These are phyloP conservation scores for Chloranthus sessilifolius DNA, from an alignment of 164 flowering plant species.

Conservation along the genomic window DNA sequence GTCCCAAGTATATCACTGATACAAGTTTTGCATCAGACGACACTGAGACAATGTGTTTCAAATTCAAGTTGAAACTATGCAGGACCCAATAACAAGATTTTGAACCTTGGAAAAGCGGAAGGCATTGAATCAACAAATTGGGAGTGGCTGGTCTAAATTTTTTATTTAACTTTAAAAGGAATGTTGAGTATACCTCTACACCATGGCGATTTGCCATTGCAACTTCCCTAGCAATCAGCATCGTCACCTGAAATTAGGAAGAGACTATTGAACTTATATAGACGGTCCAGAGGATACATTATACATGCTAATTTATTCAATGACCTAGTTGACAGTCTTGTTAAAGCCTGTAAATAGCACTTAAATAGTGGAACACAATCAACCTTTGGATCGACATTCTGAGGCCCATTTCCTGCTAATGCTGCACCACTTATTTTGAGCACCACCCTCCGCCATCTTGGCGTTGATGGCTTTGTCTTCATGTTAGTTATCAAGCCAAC, in stretches of 20 bases:
- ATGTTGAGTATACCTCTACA: constrained; percentile 81
- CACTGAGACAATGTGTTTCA: too few relatives aligned
- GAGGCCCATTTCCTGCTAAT: constrained; percentile 63
- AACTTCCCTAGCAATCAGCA: constrained; percentile 85
- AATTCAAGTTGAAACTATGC: too few relatives aligned
- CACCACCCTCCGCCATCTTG: constrained; percentile 88
- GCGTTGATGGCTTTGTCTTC: constrained; percentile 53
- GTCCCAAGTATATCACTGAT: too few relatives aligned
- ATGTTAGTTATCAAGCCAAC: constrained; percentile 35
- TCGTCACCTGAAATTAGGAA: constrained; percentile 49
- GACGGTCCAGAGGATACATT: not conserved
- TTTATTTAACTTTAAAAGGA: too few relatives aligned
- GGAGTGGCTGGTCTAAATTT: too few relatives aligned
- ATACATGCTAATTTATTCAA: too few relatives aligned
- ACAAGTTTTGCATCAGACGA: too few relatives aligned
- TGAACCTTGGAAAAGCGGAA: too few relatives aligned
- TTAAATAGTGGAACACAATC: constrained; percentile 4
- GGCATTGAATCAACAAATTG: too few relatives aligned
- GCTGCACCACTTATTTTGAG: constrained; percentile 92
- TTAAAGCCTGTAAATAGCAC: not conserved
- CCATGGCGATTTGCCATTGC: constrained; percentile 70
- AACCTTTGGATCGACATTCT: constrained; percentile 92
- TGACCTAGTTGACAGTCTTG: too few relatives aligned
- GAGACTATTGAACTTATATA: constrained; percentile 12
- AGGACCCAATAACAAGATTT: too few relatives aligned